Base-by-base conservation (phyloP, 495 filamentous ascomycete genomes). In the Rhypophila decipiens region DNA sequence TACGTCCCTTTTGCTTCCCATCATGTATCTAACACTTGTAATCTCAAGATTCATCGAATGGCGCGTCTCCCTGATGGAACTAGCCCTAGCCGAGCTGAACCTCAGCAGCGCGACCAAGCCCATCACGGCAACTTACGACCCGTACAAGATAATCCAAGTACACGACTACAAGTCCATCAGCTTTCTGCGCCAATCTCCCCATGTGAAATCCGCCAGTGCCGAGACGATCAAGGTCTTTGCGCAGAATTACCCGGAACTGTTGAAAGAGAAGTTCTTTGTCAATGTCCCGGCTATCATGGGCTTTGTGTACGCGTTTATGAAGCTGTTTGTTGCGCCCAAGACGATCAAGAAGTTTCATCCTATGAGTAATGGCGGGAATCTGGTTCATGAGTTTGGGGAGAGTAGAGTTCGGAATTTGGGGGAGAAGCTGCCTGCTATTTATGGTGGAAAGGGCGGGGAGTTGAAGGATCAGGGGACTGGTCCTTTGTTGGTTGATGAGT, bases 181-280 rank as follows among this genome's bases (percentile, higher is more conserved):
- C 53, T 95, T 95, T 73, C 71, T 95, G 36, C 82, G 86, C 19
- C 75, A 82, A 61, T 79, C 87, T 42, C 76, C 85, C 2, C 64
- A 66, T n/a, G 74, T 87, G 53, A 84, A 82, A 52, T 72, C 81
- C 11, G 84, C 86, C 13, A 82, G 81, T 51, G 82, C 79, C 64
- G 81, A 88, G 70, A 86, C 84, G 31, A 90, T 95, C 61, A 75
- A 84, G 23, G 73, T 85, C 18, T 87, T 96, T 66, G 69, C 75
- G 37, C 79, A 77, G 41, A 82, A 84, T 42, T 96, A 96, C 70
- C 90, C 90, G 0, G 90, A 95, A 70, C 78, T 93, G 18, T 75
- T 95, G 23, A 82, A 83, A 60, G 46, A 88, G 65, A 96, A 95
- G 73, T 93, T 86, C 76, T 95, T 96, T 59, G 84, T 95, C 68